These are phyloP conservation scores for Blastocladiella britannica DNA, from an alignment of 192 early-diverging fungal genomes.

Conservation along the genomic window DNA sequence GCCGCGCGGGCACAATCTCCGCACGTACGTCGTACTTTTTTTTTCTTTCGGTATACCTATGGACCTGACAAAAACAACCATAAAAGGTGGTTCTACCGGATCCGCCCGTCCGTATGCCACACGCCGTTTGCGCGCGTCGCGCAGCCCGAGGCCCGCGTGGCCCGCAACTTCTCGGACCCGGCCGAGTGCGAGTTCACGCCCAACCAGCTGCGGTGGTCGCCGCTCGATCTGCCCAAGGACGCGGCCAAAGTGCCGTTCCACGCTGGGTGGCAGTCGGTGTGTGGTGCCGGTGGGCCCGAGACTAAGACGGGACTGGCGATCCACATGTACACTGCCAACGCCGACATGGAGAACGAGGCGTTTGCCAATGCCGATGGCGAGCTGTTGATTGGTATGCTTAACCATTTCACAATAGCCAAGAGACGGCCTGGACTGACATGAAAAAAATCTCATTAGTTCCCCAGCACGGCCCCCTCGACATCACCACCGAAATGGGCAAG, in stretches of 20 bases:
- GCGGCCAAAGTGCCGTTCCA: slow-evolving; percentile 47
- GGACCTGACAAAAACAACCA: no score
- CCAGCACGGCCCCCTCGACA: slow-evolving; percentile 70
- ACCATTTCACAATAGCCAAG: no score
- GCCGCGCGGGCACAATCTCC: slow-evolving; percentile 52
- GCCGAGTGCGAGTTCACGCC: slow-evolving; percentile 44
- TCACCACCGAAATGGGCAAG: slow-evolving; percentile 76
- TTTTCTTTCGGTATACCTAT: no score
- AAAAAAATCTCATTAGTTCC: slow-evolving; percentile 45
- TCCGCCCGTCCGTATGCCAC: slow-evolving; percentile 76
- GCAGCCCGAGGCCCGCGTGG: slow-evolving; percentile 14
- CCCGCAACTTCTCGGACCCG: slow-evolving; percentile 33
- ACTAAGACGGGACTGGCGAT: slow-evolving; percentile 60
- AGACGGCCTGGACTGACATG: no score
- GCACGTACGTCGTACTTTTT: slow-evolving; percentile 37
- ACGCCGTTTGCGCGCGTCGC: slow-evolving; percentile 30
- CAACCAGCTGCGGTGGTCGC: slow-evolving; percentile 81
- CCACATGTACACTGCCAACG: slow-evolving; percentile 59
- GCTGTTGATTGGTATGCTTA: slow-evolving; percentile 48
- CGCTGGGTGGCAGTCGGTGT: slow-evolving; percentile 60
- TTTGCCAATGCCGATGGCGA: slow-evolving; percentile 88
- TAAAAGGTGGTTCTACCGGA: slow-evolving; percentile 80
- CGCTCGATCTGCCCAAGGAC: slow-evolving; percentile 44
- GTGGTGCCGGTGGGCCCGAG: slow-evolving; percentile 65
- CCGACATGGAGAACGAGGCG: slow-evolving; percentile 50